Base-by-base conservation (phyloP, 139 green algal genomes). In the Tetratostichococcus sp. region DNA sequence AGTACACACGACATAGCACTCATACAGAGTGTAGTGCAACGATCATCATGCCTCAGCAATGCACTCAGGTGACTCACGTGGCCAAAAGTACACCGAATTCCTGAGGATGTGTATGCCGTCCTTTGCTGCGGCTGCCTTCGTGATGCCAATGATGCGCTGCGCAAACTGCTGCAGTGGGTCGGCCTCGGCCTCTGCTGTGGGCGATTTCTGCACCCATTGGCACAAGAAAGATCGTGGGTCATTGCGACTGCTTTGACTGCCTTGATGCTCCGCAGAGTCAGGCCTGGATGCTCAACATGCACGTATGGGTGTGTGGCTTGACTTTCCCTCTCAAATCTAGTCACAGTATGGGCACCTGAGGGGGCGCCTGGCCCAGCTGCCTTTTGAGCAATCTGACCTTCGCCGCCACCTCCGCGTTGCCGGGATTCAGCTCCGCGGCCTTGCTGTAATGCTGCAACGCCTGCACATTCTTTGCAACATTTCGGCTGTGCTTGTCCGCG, bases 401-500 rank as follows among this genome's bases (percentile, higher is more conserved):
- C 19, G 50, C 50, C 50, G 50, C 50, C 17, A 83, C 72, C 34
- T 83, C 75, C 43, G 33, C 4, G 35, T 71, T 78, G 59, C 43
- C 35, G 34, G 35, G 43, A 25, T 71, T 59, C 58, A 73, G 31
- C 70, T 85, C 57, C 34, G 67, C 65, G 8, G 83, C 83, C 14
- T 75, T 35, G 33, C 82, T 72, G 65, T 88, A 87, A 16, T 35
- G 62, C 32, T 68, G 68, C 34, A 82, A 33, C 1, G 83, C 83
- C 83, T 87, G 83, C 39, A 80, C 11, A 50, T 21, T 1, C 19
- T 11, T 30, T 71, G 14, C 2, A 4, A 50, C 23, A 31, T 72
- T 67, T 5, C 0, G 3, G 1, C 0, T 67, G 33, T 30, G 30
- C 1, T 50, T 58, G n/a, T 28, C 59, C 14, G 17, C 30, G 11